Base-by-base conservation (phyloP, 176 grass and related monocot genomes). In the Oryza rufipogon region DNA sequence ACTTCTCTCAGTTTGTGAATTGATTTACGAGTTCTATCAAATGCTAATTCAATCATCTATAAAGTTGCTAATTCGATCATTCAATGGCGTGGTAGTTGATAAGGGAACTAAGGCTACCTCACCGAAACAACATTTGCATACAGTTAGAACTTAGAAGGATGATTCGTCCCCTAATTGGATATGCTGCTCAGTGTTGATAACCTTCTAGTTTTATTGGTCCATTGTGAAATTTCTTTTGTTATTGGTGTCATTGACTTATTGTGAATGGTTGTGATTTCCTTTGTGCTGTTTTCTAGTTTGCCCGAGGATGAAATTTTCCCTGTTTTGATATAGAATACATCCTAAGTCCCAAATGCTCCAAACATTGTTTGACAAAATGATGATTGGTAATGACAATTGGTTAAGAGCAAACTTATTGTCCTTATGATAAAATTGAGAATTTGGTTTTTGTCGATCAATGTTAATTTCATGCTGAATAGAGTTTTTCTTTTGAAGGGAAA, bases 241-340 rank as follows among this genome's bases (percentile, higher is more conserved):
- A 30, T 39, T 23, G 7, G 11, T 7, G 20, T 81, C 30, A 32
- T 32, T 32, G 30, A 32, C 30, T 32, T 47, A 48, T 64, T 23
- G 17, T 76, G 34, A 69, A 70, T 45, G 61, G 0, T 33, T 67
- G 15, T 36, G 30, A 16, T 87, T 87, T 38, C 25, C 9, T 60
- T 19, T 79, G 28, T 76, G 9, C 23, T 69, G 25, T 61, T 81
- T 41, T n/a, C 32, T 47, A 0, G 0, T 15, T 75, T 34, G 30
- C 32, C n/a, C 30, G 7, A 44, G 26, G 45, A 71, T 38, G 54
- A 33, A 72, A 80, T 84, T 84, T 84, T 68, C 52, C 71, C 75
- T 64, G n/a, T 13, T 70, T 70, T 7, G 9, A 49, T 17, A 56
- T 76, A 51, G n/a, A 51, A 28, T 75, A 75, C 22, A 19, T 11